phyloP scores from a whole-genome alignment of 2,329 filamentous ascomycete genomes.

The Apiospora sp. region DNA sequence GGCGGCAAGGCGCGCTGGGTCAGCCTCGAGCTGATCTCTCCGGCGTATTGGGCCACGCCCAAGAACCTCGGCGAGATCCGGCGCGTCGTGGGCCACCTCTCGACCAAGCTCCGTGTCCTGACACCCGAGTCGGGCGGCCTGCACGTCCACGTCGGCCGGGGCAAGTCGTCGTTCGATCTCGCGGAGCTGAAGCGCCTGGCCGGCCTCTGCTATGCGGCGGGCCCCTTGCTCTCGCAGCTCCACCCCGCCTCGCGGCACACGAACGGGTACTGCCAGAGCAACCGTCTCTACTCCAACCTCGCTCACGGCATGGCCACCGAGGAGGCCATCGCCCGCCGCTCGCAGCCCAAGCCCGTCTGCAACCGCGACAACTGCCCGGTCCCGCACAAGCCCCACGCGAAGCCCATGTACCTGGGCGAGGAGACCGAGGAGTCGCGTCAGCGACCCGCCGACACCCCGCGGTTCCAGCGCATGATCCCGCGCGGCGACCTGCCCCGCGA shows the following conservation, averaged over 20 bases:
- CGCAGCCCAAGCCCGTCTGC: not conserved
- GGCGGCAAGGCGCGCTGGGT: not conserved
- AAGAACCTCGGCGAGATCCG: conserved; percentile 1
- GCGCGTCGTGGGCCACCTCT: not conserved
- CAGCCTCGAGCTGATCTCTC: not conserved
- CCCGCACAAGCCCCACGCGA: not conserved
- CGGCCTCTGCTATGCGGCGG: conserved; percentile 16
- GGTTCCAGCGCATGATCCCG: not conserved
- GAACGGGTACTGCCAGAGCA: not conserved
- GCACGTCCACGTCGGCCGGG: conserved; percentile 18
- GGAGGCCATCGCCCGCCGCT: not conserved
- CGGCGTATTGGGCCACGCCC: conserved; percentile 3
- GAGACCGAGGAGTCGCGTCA: not conserved
- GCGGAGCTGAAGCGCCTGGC: conserved; percentile 12
- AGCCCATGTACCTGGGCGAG: not conserved
- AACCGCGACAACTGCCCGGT: not conserved
- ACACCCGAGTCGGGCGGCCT: not conserved
- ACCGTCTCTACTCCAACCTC: not conserved
- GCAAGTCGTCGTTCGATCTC: not conserved
- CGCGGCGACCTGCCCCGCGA: not conserved
- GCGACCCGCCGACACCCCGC: not conserved
- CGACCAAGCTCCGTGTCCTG: not conserved
- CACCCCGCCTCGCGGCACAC: not conserved
- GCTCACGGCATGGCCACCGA: not conserved
- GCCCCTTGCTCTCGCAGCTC: not conserved